A percentile compares a stretch with the other conserved stretches of the same genome.
These are phyloP conservation scores for Saururus chinensis DNA, from an alignment of 164 flowering plant genomes.

Conservation along the genomic window DNA sequence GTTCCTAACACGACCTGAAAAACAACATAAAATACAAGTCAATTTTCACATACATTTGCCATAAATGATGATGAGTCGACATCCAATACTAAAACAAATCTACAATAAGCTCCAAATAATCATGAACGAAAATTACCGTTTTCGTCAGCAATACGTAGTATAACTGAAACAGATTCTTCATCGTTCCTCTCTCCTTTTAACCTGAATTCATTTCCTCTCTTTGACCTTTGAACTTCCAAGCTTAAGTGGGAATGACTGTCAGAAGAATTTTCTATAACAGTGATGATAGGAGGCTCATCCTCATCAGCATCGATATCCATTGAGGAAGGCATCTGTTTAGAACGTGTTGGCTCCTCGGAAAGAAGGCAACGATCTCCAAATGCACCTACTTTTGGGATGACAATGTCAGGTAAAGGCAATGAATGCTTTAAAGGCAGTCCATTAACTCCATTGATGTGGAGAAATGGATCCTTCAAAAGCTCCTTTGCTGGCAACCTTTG, in stretches of 20 bases:
- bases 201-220: slow-evolving; percentile 45
- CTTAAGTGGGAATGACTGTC: slow-evolving; percentile 7
- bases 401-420: slow-evolving; percentile 29
- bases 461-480: slow-evolving; percentile 57
- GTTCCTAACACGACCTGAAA: slow-evolving; percentile 59
- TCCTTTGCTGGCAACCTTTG: slow-evolving; percentile 44
- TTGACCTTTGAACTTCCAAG: slow-evolving; percentile 41
- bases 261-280: slow-evolving; percentile 10
- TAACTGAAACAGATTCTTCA: slow-evolving; percentile 51
- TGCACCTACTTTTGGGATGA: slow-evolving; percentile 28
- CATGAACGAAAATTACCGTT: slow-evolving; percentile 24
- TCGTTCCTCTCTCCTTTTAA: slow-evolving; percentile 51
- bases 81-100: no score
- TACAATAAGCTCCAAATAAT: neutral
- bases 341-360: slow-evolving; percentile 26
- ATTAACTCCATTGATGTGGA: slow-evolving; percentile 23
- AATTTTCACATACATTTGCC: no score
- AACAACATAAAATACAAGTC: neutral
- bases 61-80: no score
- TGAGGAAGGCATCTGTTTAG: slow-evolving; percentile 21
- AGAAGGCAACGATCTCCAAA: slow-evolving; percentile 39
- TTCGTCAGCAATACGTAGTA: slow-evolving; percentile 47
- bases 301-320: slow-evolving; percentile 62
- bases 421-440: slow-evolving; percentile 17
- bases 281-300: slow-evolving; percentile 17